Percentiles rank a stretch among this genome's conserved stretches.
Conservation (phyloP, 164 flowering plant species). For the Echeveria elegans region DNA sequence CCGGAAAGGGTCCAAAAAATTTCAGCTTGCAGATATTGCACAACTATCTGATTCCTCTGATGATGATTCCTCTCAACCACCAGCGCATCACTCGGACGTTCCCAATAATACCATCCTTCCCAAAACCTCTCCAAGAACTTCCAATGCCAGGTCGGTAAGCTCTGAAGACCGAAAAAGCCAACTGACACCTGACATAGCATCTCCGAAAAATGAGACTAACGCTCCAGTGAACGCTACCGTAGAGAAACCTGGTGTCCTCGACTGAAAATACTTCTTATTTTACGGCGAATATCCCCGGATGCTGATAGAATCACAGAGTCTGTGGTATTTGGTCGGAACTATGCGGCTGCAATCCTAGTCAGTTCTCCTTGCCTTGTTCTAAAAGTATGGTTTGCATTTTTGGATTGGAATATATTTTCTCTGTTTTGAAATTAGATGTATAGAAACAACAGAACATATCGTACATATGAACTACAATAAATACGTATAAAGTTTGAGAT, state of each 20-base stretch:
- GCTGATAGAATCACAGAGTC: neutral
- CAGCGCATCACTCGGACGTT: neutral
- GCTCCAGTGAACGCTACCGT: neutral
- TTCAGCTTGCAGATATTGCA: neutral
- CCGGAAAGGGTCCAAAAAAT: neutral
- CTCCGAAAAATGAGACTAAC: neutral
- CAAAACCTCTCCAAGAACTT: neutral
- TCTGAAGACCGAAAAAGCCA: neutral
- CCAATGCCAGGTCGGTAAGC: neutral
- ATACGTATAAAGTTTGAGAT: too few relatives aligned
- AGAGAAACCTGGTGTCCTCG: neutral
- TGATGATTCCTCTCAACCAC: neutral
- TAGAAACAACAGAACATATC: too few relatives aligned
- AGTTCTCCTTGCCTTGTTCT: neutral
- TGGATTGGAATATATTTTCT: too few relatives aligned
- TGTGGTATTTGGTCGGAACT: neutral
- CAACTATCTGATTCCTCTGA: neutral
- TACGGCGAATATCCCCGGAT: too few relatives aligned
- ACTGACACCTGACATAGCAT: neutral
- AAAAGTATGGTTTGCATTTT: too few relatives aligned
- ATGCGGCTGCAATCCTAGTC: neutral
- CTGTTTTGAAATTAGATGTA: neutral
- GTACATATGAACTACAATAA: too few relatives aligned
- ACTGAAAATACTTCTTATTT: neutral
- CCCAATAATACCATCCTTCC: neutral